Evolutionary conservation across 1,139 yeast species (phyloP).

Genomic region (Scheffersomyces segobiensis): DNA sequence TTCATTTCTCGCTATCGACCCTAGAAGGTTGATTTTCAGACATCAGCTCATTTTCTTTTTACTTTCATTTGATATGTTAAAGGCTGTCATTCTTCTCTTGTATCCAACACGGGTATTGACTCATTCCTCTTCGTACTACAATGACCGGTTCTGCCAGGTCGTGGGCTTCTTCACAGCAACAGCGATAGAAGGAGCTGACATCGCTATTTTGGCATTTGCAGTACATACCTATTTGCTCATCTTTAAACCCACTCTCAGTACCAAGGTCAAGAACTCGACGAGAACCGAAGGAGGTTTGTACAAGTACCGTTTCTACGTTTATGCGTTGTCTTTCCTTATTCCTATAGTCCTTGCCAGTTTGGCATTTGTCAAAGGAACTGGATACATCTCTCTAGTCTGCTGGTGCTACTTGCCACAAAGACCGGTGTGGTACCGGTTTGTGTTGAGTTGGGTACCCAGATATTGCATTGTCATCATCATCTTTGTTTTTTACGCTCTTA

Average conservation of each 20-base stretch:
- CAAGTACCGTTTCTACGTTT: conserved; percentile 57
- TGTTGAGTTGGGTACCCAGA: conserved; percentile 81
- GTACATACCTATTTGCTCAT: conserved; percentile 77
- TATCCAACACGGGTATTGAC: conserved; percentile 67
- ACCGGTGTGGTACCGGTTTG: conserved; percentile 76
- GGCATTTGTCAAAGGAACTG: conserved; percentile 59
- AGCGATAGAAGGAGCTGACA: conserved; percentile 84
- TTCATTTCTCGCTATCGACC: conserved; percentile 60
- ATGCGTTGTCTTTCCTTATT: conserved; percentile 56
- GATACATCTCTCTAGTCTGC: conserved; percentile 64
- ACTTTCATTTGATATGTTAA: conserved; percentile 69
- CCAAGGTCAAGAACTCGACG: conserved; percentile 43
- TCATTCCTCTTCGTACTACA: conserved; percentile 50
- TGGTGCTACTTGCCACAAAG: conserved; percentile 80
- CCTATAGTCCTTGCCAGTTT: conserved; percentile 73
- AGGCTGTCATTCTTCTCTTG: conserved; percentile 67
- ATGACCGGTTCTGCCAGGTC: conserved; percentile 61
- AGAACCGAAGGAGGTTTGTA: conserved; percentile 76
- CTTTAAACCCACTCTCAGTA: conserved; percentile 55
- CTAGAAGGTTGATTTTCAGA: conserved; percentile 60
- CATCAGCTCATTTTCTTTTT: conserved; percentile 72
- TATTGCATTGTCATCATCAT: conserved; percentile 66
- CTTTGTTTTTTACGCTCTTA: conserved; percentile 63
- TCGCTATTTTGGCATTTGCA: conserved; percentile 82
- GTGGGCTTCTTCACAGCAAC: conserved; percentile 85